Conservation (phyloP, 169 alveolate genomes). For the Plasmodium gonderi region DNA sequence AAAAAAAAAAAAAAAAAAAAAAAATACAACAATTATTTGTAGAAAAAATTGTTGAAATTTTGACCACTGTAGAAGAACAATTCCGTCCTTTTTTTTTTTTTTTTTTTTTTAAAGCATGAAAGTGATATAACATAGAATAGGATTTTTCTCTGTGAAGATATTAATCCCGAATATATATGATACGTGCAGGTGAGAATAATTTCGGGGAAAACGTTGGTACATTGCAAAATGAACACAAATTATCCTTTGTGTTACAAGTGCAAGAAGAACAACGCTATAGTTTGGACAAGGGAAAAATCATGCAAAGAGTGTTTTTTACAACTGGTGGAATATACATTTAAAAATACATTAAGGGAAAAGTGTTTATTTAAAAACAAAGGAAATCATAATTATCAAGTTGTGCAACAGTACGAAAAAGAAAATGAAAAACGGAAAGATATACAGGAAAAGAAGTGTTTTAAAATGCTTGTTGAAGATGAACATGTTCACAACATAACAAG, state of each 20-base stretch:
- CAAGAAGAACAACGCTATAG: constrained; percentile 52
- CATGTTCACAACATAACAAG: neutral
- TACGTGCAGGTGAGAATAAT: constrained; percentile 1
- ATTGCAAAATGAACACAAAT: neutral
- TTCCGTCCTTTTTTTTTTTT: neutral
- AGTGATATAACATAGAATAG: neutral
- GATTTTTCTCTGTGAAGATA: neutral
- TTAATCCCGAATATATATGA: neutral
- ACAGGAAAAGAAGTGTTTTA: neutral
- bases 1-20: neutral
- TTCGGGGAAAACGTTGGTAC: neutral
- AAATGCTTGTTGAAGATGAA: neutral
- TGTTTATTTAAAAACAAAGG: constrained; percentile 67
- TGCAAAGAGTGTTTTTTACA: constrained; percentile 60
- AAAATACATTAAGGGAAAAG: constrained; percentile 73
- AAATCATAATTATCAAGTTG: neutral
- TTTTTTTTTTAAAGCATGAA: neutral
- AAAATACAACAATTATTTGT: neutral
- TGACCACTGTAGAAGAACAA: too few relatives aligned
- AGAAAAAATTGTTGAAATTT: neutral
- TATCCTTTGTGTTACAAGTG: constrained; percentile 47
- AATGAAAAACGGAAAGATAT: constrained; percentile 5
- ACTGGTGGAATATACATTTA: constrained; percentile 69
- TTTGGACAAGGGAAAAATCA: constrained; percentile 55
- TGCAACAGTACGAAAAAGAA: neutral